A percentile compares a stretch with the other conserved stretches of the same genome.
phyloP scores from a whole-genome alignment of 371 early-diverging fungal genomes.

The Mucor lusitanicus region DNA sequence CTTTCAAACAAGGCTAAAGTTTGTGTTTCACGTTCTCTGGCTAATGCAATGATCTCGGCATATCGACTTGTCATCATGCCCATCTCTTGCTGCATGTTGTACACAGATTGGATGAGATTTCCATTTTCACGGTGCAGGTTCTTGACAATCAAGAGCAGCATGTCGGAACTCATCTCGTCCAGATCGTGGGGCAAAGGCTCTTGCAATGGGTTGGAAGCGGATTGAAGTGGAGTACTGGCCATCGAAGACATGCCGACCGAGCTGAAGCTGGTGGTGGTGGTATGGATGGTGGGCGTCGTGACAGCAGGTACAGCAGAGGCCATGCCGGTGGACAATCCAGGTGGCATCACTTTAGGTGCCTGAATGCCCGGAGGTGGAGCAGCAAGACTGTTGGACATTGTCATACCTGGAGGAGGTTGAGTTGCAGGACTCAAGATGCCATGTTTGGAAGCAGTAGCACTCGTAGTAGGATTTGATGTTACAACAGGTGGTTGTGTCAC shows the following conservation, averaged over 20 bases:
- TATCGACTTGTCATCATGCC: slow-evolving; percentile 48
- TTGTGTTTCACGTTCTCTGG: slow-evolving; percentile 56
- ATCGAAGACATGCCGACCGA: background rate
- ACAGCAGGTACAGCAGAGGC: background rate
- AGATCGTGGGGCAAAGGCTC: slow-evolving; percentile 26
- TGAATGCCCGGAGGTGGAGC: background rate
- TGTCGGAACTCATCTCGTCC: slow-evolving; percentile 13
- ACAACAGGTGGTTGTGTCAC: background rate
- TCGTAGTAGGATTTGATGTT: background rate
- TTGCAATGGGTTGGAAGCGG: slow-evolving; percentile 10
- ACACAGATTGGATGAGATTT: slow-evolving; percentile 43
- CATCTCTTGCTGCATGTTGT: slow-evolving; percentile 58
- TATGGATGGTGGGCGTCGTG: background rate
- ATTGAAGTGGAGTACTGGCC: background rate
- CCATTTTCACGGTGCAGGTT: slow-evolving; percentile 52
- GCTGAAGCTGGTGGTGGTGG: background rate
- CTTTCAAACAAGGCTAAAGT: slow-evolving; percentile 48
- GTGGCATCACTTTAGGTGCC: slow-evolving; percentile 4
- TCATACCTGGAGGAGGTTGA: slow-evolving; percentile 1
- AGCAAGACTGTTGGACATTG: background rate
- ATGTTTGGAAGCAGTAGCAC: background rate
- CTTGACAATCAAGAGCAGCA: slow-evolving; percentile 42
- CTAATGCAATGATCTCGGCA: slow-evolving; percentile 45
- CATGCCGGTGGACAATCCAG: background rate
- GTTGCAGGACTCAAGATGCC: background rate